Conservation (phyloP, 2,329 filamentous ascomycete genomes). For the Trichoderma semiorbis region DNA sequence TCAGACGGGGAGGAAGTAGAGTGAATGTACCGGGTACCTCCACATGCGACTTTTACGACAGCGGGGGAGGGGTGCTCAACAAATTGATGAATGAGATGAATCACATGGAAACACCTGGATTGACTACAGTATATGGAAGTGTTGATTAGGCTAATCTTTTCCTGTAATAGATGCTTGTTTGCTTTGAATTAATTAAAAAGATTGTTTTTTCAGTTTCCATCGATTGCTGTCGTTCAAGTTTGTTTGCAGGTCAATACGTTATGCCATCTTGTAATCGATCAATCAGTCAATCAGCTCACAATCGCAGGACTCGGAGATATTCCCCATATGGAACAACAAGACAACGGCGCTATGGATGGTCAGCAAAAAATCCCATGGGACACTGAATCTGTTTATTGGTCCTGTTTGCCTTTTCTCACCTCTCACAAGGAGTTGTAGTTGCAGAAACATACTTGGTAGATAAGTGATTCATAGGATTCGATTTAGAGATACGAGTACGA, state of each 20-base stretch:
- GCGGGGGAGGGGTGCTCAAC: background rate
- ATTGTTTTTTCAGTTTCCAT: background rate
- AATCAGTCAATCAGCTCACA: background rate
- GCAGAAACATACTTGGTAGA: background rate
- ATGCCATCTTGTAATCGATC: background rate
- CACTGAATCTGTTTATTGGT: background rate
- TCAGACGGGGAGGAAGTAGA: background rate
- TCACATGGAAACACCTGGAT: background rate
- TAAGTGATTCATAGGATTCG: background rate
- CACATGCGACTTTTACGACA: background rate
- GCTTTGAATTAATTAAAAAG: background rate
- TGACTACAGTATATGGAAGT: background rate
- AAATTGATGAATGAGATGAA: background rate
- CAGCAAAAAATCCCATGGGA: background rate
- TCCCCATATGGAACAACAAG: background rate
- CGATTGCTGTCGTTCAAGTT: background rate
- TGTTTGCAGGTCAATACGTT: background rate
- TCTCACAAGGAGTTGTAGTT: background rate
- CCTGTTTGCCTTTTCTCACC: background rate
- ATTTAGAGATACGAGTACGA: background rate
- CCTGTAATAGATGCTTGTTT: background rate
- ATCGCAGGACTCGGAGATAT: background rate
- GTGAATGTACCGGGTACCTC: background rate
- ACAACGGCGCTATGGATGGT: background rate
- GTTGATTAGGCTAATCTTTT: background rate